Conservation (phyloP, 306 rosid species). For the Inga laurina region DNA sequence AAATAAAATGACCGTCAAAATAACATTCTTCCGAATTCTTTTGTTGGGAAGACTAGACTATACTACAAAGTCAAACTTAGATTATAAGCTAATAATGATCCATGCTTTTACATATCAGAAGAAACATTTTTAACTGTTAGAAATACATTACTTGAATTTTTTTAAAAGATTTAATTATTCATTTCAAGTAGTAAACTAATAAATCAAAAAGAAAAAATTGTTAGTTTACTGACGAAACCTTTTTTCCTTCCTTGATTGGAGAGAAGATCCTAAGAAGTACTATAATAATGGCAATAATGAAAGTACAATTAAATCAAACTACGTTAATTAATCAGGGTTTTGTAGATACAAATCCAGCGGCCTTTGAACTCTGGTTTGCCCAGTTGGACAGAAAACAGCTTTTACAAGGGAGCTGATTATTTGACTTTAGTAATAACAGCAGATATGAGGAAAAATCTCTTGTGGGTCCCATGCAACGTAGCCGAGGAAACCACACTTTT, state of each 20-base stretch:
- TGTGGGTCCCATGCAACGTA: conserved; percentile 47
- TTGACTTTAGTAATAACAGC: conserved; percentile 62
- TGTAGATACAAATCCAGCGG: neutral
- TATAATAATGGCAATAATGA: neutral
- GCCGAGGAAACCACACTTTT: conserved; percentile 32
- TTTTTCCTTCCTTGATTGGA: neutral
- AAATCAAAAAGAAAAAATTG: neutral
- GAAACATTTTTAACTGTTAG: neutral
- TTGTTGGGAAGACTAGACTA: neutral
- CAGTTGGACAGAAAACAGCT: conserved; percentile 70
- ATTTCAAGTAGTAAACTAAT: neutral
- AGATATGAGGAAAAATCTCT: conserved; percentile 28
- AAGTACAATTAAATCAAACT: neutral
- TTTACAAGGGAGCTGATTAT: conserved; percentile 53
- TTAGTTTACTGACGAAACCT: neutral
- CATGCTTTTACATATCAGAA: neutral
- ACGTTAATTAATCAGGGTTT: neutral
- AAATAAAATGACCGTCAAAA: neutral
- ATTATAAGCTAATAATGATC: neutral
- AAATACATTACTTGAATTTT: neutral
- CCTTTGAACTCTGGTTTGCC: neutral
- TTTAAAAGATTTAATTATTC: neutral
- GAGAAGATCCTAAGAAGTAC: neutral
- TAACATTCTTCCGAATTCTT: neutral
- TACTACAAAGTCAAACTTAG: neutral